Evolutionary conservation across 352 stramenopile species (phyloP).

Genomic region (Pilasporangium apinafurcum): DNA sequence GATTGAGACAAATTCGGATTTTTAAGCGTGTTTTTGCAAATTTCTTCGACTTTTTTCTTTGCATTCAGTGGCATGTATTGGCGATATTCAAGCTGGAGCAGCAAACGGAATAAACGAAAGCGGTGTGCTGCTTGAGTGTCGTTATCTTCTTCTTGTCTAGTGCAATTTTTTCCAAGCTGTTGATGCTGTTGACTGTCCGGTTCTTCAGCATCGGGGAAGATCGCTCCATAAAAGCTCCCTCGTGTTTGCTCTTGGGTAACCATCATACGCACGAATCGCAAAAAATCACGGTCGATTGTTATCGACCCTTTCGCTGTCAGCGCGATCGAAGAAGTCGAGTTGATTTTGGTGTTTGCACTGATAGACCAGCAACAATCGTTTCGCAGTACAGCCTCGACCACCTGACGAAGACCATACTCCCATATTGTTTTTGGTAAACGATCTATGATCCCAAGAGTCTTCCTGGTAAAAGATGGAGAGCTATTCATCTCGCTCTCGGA

Average conservation of each 20-base stretch:
- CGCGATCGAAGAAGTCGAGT: not conserved
- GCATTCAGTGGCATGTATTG: too few relatives aligned
- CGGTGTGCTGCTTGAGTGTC: slow-evolving; percentile 7
- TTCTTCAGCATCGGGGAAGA: slow-evolving; percentile 3
- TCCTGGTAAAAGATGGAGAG: not conserved
- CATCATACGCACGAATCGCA: slow-evolving; percentile 33
- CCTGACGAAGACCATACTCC: slow-evolving; percentile 15
- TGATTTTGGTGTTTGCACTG: not conserved
- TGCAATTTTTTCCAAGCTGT: not conserved
- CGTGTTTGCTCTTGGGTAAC: slow-evolving; percentile 21
- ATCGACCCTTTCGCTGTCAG: too few relatives aligned
- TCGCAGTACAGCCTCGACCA: slow-evolving; percentile 21
- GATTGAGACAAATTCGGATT: too few relatives aligned
- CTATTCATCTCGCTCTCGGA: not conserved
- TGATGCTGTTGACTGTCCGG: not conserved
- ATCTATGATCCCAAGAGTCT: not conserved
- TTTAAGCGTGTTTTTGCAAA: slow-evolving; percentile 12
- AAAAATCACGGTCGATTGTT: slow-evolving; percentile 21
- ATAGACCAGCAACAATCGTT: slow-evolving; percentile 25
- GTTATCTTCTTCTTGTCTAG: too few relatives aligned
- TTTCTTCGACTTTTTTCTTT: too few relatives aligned
- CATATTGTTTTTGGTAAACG: slow-evolving; percentile 2
- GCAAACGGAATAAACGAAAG: slow-evolving; percentile 13
- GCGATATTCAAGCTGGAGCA: too few relatives aligned
- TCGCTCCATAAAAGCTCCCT: slow-evolving; percentile 18